Evolutionary conservation across 768 basidiomycete species (phyloP).

Genomic region (Amanita jacksonii): DNA sequence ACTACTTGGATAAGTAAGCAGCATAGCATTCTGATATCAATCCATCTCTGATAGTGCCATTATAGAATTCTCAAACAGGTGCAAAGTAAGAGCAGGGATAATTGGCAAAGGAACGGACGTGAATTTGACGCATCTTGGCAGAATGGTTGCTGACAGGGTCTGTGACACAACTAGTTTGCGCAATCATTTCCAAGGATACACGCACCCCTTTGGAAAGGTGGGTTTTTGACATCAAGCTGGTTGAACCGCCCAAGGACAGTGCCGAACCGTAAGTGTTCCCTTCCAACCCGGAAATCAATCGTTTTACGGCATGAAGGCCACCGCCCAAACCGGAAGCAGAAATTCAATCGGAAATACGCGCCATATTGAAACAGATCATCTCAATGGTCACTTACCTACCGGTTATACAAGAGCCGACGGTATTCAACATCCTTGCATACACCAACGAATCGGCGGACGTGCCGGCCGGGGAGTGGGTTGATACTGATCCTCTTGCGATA

Average conservation of each 20-base stretch:
- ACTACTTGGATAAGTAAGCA: constrained; percentile 75
- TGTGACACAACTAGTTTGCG: constrained; percentile 90
- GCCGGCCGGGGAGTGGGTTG: constrained; percentile 91
- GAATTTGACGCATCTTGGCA: constrained; percentile 21
- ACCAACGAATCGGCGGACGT: constrained; percentile 88
- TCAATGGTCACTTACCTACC: constrained; percentile 95
- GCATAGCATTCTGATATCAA: neutral
- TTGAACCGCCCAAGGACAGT: constrained; percentile 48
- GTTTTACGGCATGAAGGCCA: constrained; percentile 26
- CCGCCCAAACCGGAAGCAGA: constrained; percentile 71
- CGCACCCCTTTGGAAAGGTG: constrained; percentile 89
- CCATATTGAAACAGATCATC: constrained; percentile 97
- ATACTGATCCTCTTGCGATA: constrained; percentile 87
- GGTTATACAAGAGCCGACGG: constrained; percentile 87
- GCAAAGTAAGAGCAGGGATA: constrained; percentile 52
- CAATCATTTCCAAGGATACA: constrained; percentile 93
- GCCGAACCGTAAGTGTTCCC: constrained; percentile 36
- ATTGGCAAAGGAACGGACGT: neutral
- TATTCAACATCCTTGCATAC: constrained; percentile 97
- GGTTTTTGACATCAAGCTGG: constrained; percentile 93
- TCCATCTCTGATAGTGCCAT: constrained; percentile 4
- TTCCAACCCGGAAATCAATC: constrained; percentile 8
- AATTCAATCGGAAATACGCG: constrained; percentile 95
- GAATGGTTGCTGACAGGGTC: constrained; percentile 92
- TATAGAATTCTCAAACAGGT: constrained; percentile 83